phyloP scores from a whole-genome alignment of 495 filamentous ascomycete species.

The Tetracladium marchalianum region DNA sequence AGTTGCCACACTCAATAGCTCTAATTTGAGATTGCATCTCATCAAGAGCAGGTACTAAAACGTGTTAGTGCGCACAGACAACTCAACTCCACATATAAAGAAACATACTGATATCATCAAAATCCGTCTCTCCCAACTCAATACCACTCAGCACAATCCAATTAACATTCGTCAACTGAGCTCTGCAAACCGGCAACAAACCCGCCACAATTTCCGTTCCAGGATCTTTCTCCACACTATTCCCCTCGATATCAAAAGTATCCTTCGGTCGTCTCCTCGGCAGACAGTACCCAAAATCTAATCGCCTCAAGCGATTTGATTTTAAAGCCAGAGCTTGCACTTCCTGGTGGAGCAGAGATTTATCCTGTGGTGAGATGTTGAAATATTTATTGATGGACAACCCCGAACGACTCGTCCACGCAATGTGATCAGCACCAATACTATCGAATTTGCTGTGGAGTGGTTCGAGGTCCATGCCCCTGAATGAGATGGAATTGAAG shows the following conservation, averaged over 20 bases:
- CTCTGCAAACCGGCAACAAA: conserved; percentile 64
- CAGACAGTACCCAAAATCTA: conserved; percentile 54
- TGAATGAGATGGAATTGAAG: conserved; percentile 78
- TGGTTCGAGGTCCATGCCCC: conserved; percentile 58
- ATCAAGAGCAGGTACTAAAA: conserved; percentile 12
- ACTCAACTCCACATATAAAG: neutral
- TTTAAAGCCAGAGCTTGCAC: conserved; percentile 61
- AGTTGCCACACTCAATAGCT: conserved; percentile 73
- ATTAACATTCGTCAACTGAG: conserved; percentile 63
- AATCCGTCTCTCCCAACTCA: conserved; percentile 68
- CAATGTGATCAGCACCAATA: conserved; percentile 54
- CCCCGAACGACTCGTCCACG: conserved; percentile 46
- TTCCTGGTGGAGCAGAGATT: conserved; percentile 62
- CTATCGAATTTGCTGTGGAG: conserved; percentile 52
- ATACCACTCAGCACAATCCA: conserved; percentile 80
- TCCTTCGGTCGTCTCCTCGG: conserved; percentile 34
- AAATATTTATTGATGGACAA: conserved; percentile 31
- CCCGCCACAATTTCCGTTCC: conserved; percentile 75
- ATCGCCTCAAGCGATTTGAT: conserved; percentile 47
- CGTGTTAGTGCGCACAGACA: neutral
- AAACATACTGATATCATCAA: conserved; percentile 40
- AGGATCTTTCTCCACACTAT: conserved; percentile 41
- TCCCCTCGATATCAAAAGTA: conserved; percentile 30
- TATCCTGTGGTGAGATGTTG: conserved; percentile 43
- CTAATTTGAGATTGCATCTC: conserved; percentile 48